Percentiles rank a stretch among this genome's conserved stretches.
phyloP scores from a whole-genome alignment of 805 yeast species.

The Yamadazyma olivae region DNA sequence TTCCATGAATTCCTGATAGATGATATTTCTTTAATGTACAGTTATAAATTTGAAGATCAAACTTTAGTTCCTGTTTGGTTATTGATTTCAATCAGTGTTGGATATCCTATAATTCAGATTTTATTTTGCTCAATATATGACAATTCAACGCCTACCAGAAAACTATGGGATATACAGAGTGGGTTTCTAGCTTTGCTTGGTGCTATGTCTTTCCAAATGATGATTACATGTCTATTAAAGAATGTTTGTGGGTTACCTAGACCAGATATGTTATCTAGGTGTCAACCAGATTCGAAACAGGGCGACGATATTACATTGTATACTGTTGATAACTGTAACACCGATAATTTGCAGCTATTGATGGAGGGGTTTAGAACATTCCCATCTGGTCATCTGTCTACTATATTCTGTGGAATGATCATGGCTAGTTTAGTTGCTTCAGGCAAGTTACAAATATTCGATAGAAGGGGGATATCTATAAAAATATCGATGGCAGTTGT shows the following conservation, averaged over 20 bases:
- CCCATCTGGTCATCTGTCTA: slow-evolving; percentile 29
- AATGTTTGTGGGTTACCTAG: slow-evolving; percentile 27
- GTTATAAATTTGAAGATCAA: slow-evolving; percentile 29
- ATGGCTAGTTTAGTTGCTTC: slow-evolving; percentile 30
- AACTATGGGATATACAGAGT: slow-evolving; percentile 41
- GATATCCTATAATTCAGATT: slow-evolving; percentile 31
- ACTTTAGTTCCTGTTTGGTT: slow-evolving; percentile 29
- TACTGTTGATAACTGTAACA: slow-evolving; percentile 18
- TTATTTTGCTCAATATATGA: slow-evolving; percentile 15
- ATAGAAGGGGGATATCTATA: slow-evolving; percentile 30
- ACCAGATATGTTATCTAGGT: slow-evolving; percentile 24
- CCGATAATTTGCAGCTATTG: slow-evolving; percentile 10
- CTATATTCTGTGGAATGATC: slow-evolving; percentile 31
- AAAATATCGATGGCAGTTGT: slow-evolving; percentile 28
- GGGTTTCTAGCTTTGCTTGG: slow-evolving; percentile 35
- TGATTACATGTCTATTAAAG: slow-evolving; percentile 31
- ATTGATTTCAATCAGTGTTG: slow-evolving; percentile 24
- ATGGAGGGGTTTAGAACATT: slow-evolving; percentile 26
- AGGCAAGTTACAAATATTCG: slow-evolving; percentile 32
- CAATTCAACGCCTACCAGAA: slow-evolving; percentile 13
- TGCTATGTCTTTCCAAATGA: slow-evolving; percentile 33
- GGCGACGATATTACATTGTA: slow-evolving; percentile 4
- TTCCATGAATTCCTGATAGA: slow-evolving; percentile 37
- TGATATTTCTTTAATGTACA: slow-evolving; percentile 30
- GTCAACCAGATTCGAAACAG: slow-evolving; percentile 15